Evolutionary conservation across 2,329 filamentous ascomycete genomes (phyloP).

Genomic region (Colletotrichum tanaceti): DNA sequence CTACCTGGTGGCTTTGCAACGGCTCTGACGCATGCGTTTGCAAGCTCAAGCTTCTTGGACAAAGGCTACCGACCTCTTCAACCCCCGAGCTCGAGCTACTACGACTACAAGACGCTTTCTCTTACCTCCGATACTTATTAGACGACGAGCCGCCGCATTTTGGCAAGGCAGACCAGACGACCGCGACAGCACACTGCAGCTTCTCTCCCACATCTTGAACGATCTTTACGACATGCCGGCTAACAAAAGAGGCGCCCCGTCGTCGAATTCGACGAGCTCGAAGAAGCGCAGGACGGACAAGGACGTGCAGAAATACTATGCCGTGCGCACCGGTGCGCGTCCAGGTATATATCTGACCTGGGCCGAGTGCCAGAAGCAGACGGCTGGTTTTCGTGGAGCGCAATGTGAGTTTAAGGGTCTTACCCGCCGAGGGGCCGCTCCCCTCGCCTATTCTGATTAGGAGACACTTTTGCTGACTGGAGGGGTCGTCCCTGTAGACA

Average conservation of each 20-base stretch:
- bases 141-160: constrained; percentile 12
- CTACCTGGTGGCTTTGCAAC: constrained; percentile 29
- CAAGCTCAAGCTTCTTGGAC: constrained; percentile 32
- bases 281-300: constrained; percentile 63
- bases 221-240: constrained; percentile 33
- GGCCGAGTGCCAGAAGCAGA: constrained; percentile 71
- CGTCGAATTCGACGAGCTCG: constrained; percentile 32
- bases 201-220: constrained; percentile 14
- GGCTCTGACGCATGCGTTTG: constrained; percentile 29
- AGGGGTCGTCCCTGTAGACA: constrained; percentile 65
- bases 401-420: constrained; percentile 66
- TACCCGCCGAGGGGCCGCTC: neutral
- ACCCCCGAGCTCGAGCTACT: neutral
- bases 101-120: neutral
- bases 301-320: constrained; percentile 69
- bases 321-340: constrained; percentile 65
- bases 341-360: constrained; percentile 64
- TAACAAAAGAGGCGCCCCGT: constrained; percentile 32
- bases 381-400: constrained; percentile 71
- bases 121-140: constrained; percentile 1
- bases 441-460: neutral
- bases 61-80: constrained; percentile 20
- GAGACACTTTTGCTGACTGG: constrained; percentile 5
- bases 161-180: constrained; percentile 21
- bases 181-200: constrained; percentile 1